Evolutionary conservation across 768 basidiomycete species (phyloP), one percentile per base, ranked within the genome.

Genomic region (Boletus bicolor): DNA sequence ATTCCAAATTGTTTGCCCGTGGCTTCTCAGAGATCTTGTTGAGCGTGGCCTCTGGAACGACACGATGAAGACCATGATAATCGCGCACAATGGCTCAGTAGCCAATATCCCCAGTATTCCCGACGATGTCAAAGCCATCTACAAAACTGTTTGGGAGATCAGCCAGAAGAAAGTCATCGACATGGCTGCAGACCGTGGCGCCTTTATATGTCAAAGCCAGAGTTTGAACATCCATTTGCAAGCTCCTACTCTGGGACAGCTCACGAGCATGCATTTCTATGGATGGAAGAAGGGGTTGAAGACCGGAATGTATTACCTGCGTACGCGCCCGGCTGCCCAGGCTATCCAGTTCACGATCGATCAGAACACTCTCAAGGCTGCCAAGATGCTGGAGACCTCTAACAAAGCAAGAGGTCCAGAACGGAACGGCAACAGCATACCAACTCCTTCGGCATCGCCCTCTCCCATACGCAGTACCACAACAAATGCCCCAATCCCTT

Each of bases 111-210:
- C 91, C 28, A 82, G 68, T 45, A 93, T 98, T 62, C 95, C 96
- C 2, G 86, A 85, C 55, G 84, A 97, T 61, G 80, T 95, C 75
- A 98, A 97, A 76, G 90, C 91, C 0, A 94, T 99, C 76, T 99
- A 99, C 85, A 98, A 98, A 79, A 99, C 96, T n/a, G 96, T 98
- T 47, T 99, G 96, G 96, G 96, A 99, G 77, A 95, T 99, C 73
- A 87, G 84, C 44, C 96, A 98, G 78, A 98, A 98, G 90, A 94
- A 92, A 70, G 86, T 99, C 60, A 86, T 99, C 55, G 97, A 99
- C 76, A 81, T 99, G 63, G 89, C 97, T 50, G 97, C 97, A n/a
- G 97, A 99, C 71, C 93, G 97, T 57, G 96, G 95, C 38, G 93
- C 97, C 1, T 99, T 87, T 78, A 97, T 98, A 73, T 96, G 93